Percentiles rank a stretch among this genome's conserved stretches.
Conservation (phyloP, 345 rosid species). For the Gossypium turneri region DNA sequence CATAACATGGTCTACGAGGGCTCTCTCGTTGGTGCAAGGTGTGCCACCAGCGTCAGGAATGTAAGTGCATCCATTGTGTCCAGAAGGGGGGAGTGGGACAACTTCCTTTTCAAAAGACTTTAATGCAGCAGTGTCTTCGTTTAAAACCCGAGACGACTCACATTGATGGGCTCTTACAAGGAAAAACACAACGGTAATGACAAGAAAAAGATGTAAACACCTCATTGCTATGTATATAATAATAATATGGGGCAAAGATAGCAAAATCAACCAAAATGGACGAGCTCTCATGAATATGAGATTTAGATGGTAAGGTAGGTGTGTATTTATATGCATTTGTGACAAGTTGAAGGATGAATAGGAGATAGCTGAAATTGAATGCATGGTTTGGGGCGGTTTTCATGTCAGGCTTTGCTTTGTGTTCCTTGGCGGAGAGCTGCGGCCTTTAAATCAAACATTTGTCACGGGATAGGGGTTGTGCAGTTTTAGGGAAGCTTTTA, state of each 20-base stretch:
- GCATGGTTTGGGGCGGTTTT: neutral
- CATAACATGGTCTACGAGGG: slow-evolving; percentile 16
- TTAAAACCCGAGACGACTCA: neutral
- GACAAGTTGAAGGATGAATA: neutral
- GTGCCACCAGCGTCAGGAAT: slow-evolving; percentile 17
- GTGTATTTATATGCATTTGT: neutral
- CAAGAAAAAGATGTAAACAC: neutral
- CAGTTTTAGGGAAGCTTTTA: neutral
- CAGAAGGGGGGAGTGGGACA: neutral
- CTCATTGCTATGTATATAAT: neutral
- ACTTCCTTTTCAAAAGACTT: slow-evolving; percentile 12
- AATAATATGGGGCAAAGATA: neutral
- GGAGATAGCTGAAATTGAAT: too few relatives aligned
- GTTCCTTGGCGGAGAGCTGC: neutral
- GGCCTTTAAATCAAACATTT: neutral
- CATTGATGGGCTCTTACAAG: neutral
- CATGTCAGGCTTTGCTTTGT: neutral
- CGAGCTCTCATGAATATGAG: neutral
- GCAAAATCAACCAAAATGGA: neutral
- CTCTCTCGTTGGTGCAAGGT: slow-evolving; percentile 13
- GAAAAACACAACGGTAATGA: neutral
- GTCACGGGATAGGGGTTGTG: too few relatives aligned
- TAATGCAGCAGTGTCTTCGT: neutral
- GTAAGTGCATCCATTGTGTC: slow-evolving; percentile 16
- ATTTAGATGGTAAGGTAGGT: neutral